A percentile compares a stretch with the other conserved stretches of the same genome.
Conservation (phyloP, 192 early-diverging fungal genomes). For the Funneliformis geosporum region DNA sequence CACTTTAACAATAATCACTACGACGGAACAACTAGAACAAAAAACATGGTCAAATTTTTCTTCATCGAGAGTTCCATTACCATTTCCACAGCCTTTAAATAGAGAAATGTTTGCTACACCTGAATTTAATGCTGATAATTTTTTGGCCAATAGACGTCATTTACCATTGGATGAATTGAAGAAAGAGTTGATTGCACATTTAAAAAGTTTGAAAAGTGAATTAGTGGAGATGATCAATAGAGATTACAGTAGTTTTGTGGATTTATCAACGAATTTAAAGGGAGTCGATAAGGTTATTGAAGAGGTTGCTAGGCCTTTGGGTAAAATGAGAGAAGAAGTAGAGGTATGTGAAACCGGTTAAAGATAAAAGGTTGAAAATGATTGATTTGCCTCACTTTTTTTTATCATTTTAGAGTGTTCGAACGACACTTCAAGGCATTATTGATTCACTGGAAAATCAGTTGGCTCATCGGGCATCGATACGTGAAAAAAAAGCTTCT, state of each 20-base stretch:
- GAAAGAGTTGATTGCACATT: conserved; percentile 55
- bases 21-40: neutral
- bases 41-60: neutral
- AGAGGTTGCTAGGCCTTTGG: conserved; percentile 59
- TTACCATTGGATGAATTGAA: conserved; percentile 68
- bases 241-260: conserved; percentile 82
- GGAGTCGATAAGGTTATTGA: conserved; percentile 70
- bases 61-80: conserved; percentile 2
- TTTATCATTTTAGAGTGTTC: conserved; percentile 48
- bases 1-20: neutral
- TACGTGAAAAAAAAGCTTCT: conserved; percentile 71
- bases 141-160: conserved; percentile 65
- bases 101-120: conserved; percentile 33
- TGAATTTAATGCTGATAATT: conserved; percentile 62
- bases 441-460: conserved; percentile 59
- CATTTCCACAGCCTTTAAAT: conserved; percentile 19
- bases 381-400: neutral
- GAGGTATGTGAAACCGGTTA: conserved; percentile 43
- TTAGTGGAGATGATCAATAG: conserved; percentile 77
- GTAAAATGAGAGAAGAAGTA: conserved; percentile 62
- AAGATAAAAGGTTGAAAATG: neutral
- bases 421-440: conserved; percentile 50
- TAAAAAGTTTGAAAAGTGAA: conserved; percentile 66
- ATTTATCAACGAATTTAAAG: conserved; percentile 75
- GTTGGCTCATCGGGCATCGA: conserved; percentile 57